phyloP scores from a whole-genome alignment of 139 green algal genomes.

The Zygnema cylindricum region DNA sequence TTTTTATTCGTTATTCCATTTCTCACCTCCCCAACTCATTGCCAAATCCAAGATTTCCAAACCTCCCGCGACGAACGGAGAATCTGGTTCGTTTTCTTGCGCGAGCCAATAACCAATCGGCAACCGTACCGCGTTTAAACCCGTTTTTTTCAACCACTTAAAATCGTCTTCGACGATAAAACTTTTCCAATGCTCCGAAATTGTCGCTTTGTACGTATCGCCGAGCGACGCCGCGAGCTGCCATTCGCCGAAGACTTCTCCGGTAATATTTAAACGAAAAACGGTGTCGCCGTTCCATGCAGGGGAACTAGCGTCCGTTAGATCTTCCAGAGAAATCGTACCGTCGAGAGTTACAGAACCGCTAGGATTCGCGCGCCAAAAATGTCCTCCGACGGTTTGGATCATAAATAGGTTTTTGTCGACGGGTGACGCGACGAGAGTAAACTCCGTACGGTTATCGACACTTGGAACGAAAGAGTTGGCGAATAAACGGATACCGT shows the following conservation, averaged over 20 bases:
- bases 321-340: not conserved
- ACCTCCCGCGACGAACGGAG: constrained; percentile 37
- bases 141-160: not conserved
- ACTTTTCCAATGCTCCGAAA: constrained; percentile 4
- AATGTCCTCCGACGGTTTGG: not conserved
- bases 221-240: constrained; percentile 23
- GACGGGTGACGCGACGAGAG: not conserved
- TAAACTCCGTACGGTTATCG: not conserved
- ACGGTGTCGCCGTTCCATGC: constrained; percentile 12
- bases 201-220: not conserved
- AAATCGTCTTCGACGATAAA: constrained; percentile 37
- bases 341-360: not conserved
- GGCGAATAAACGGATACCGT: not conserved
- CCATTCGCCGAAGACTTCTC: constrained; percentile 28
- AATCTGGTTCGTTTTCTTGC: not conserved
- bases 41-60: constrained; percentile 15
- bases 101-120: constrained; percentile 42
- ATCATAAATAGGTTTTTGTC: not conserved
- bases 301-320: not conserved
- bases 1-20: no score
- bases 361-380: not conserved
- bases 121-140: constrained; percentile 42
- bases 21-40: constrained; percentile 35
- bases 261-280: constrained; percentile 6
- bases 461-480: not conserved